Conservation (phyloP, 129 eudicot species). For the Escallonia rubra region DNA sequence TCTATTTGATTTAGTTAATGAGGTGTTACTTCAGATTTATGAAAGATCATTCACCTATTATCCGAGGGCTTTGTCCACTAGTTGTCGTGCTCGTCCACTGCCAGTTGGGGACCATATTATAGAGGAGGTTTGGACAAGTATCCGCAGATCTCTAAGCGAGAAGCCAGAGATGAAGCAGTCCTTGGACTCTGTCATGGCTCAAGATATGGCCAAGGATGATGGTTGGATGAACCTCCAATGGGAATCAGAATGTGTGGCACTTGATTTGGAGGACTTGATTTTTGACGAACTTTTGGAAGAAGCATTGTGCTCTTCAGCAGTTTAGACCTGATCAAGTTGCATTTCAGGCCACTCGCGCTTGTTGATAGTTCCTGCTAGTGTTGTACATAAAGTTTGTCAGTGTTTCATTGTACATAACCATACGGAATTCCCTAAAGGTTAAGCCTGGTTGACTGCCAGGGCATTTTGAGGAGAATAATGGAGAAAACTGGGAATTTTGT, state of each 20-base stretch:
- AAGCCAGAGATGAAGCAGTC: conserved; percentile 32
- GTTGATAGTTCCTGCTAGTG: background rate
- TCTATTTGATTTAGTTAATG: conserved; percentile 65
- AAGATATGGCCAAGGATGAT: conserved; percentile 42
- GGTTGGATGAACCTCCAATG: conserved; percentile 84
- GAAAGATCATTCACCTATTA: conserved; percentile 59
- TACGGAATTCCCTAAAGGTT: too few species aligned
- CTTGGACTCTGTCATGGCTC: conserved; percentile 30
- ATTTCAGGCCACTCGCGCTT: background rate
- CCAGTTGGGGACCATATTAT: conserved; percentile 33
- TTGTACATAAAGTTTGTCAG: background rate
- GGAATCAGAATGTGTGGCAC: conserved; percentile 52
- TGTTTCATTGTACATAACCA: too few species aligned
- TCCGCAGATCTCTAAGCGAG: conserved; percentile 24
- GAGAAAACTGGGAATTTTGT: too few species aligned
- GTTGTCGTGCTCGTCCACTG: conserved; percentile 29
- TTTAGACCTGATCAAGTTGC: background rate
- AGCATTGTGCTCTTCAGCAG: conserved; percentile 11
- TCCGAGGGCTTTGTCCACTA: conserved; percentile 55
- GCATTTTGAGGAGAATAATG: too few species aligned
- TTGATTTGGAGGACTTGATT: conserved; percentile 68
- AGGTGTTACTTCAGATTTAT: conserved; percentile 40
- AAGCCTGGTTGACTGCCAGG: too few species aligned
- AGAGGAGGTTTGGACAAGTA: conserved; percentile 41
- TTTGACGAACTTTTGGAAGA: conserved; percentile 62